Conservation (phyloP, 768 basidiomycete species). For the Lentinula detonsa region DNA sequence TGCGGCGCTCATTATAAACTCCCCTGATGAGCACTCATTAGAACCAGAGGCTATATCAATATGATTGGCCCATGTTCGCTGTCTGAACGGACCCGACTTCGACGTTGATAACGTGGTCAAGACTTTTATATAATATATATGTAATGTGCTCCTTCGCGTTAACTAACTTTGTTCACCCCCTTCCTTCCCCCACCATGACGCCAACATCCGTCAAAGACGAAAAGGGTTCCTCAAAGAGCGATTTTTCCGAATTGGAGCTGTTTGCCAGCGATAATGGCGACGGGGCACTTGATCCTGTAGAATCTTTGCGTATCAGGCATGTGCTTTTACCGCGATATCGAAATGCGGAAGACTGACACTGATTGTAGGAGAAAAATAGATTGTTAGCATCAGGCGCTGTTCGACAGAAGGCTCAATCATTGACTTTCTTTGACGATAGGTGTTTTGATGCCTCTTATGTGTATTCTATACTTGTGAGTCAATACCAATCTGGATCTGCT, state of each 20-base stretch:
- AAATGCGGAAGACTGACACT: neutral
- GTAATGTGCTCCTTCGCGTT: neutral
- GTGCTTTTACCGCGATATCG: conserved; percentile 2
- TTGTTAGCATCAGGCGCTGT: conserved; percentile 35
- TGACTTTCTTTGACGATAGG: neutral
- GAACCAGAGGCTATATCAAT: neutral
- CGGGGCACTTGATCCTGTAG: conserved; percentile 39
- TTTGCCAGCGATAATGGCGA: neutral
- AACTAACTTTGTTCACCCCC: neutral
- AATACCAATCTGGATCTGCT: neutral
- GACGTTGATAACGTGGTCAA: neutral
- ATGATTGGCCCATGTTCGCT: neutral
- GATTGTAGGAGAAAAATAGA: conserved; percentile 53
- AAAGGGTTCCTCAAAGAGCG: neutral
- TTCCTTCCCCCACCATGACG: neutral
- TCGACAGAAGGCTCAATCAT: conserved; percentile 69
- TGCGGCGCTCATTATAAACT: too few relatives aligned
- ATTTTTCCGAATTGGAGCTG: neutral
- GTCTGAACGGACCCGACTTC: neutral
- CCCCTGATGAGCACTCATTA: too few relatives aligned
- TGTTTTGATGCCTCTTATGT: conserved; percentile 1
- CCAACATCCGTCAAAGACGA: neutral
- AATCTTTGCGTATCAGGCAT: conserved; percentile 47
- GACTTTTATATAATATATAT: neutral
- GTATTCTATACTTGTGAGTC: conserved; percentile 52